Evolutionary conservation across 2,329 filamentous ascomycete species (phyloP).

Genomic region (Colletotrichum phormii): DNA sequence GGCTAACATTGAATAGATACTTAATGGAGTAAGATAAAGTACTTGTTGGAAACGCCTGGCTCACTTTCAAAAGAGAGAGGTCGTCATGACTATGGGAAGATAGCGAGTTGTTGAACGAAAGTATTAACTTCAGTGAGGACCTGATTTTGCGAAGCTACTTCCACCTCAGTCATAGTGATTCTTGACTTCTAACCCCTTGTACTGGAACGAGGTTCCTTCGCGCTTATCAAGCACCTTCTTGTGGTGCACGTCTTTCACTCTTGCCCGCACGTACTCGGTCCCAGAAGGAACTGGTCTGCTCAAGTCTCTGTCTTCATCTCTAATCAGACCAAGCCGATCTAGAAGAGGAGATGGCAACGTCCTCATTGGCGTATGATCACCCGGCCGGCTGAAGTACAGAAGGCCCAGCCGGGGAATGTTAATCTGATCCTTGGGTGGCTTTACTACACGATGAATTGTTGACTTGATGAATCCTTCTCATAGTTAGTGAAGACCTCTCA

Average conservation of each 20-base stretch:
- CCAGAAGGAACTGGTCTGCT: background rate
- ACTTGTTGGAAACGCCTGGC: no score
- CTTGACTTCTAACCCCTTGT: background rate
- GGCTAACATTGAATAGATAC: no score
- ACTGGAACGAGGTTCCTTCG: background rate
- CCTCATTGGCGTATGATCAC: background rate
- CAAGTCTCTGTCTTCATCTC: background rate
- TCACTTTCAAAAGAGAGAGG: no score
- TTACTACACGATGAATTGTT: background rate
- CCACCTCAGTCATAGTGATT: background rate
- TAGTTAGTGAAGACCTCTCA: background rate
- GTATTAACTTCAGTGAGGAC: no score
- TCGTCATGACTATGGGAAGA: no score
- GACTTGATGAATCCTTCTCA: background rate
- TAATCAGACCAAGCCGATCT: background rate
- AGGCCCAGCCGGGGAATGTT: background rate
- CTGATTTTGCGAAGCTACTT: no score
- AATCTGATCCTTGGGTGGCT: background rate
- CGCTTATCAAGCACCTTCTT: background rate
- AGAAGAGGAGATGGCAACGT: background rate
- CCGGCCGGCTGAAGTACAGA: background rate
- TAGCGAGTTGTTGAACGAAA: no score
- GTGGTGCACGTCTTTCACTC: background rate
- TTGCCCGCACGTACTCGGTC: background rate
- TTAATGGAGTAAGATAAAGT: no score